These are phyloP conservation scores for Metschnikowia rubicola DNA, from an alignment of 805 yeast genomes.

Conservation along the genomic window DNA sequence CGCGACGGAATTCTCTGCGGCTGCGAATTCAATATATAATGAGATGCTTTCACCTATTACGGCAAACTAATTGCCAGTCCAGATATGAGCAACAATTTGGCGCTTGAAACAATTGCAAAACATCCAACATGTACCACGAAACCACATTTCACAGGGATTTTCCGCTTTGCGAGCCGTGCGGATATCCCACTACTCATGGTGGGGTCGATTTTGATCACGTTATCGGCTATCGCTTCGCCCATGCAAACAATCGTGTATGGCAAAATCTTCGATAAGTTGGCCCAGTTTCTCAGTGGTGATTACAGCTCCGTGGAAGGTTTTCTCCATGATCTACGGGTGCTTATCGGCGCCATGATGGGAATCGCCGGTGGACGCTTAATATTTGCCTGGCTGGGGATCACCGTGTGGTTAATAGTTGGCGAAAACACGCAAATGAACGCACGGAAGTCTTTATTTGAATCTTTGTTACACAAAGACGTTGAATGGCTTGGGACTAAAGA, in stretches of 20 bases:
- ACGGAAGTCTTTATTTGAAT: conserved; percentile 42
- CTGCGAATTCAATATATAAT: conserved; percentile 9
- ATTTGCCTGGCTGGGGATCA: conserved; percentile 50
- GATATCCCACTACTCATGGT: conserved; percentile 10
- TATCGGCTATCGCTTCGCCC: conserved; percentile 58
- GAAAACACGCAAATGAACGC: conserved; percentile 64
- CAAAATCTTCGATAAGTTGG: conserved; percentile 45
- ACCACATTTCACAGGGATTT: conserved; percentile 7
- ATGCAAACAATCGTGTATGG: conserved; percentile 66
- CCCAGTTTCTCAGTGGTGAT: conserved; percentile 28
- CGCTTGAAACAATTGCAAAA: background rate
- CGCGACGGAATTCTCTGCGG: conserved; percentile 4
- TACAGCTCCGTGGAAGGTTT: conserved; percentile 22
- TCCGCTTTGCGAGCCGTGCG: conserved; percentile 10
- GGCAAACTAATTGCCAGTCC: background rate
- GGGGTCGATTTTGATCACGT: conserved; percentile 35
- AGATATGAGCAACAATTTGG: background rate
- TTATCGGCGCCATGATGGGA: conserved; percentile 32
- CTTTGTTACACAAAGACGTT: conserved; percentile 45
- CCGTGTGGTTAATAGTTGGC: conserved; percentile 66
- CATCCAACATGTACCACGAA: background rate
- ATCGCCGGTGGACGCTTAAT: conserved; percentile 32
- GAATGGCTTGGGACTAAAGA: conserved; percentile 62
- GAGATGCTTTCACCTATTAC: conserved; percentile 4
- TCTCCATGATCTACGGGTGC: conserved; percentile 22